Evolutionary conservation across 2,329 filamentous ascomycete species (phyloP), one percentile per base, ranked within the genome.

Genomic region (Venturia pyrina): DNA sequence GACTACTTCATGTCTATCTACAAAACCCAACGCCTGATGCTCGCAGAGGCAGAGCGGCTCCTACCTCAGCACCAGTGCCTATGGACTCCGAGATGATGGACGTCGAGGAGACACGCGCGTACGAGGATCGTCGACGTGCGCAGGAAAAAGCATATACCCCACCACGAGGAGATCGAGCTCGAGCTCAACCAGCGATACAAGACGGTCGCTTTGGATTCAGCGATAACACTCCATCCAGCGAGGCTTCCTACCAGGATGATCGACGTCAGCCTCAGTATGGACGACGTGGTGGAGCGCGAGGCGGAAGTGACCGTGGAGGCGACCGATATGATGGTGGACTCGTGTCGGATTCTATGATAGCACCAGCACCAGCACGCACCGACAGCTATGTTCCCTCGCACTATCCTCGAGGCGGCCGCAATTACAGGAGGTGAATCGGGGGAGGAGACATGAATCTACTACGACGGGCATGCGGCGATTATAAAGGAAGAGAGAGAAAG

Each of bases 1-100:
- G 88, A 69, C 77, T 89, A 19, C 82, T 93, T 65, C 85, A 89
- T 73, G 88, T 93, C 48, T 92, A 89, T 74, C 78, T 86, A 75
- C 90, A 90, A 74, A 77, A 83, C 3, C 32, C 60, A 48, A 34
- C 7, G 21, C 5, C 53, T 21, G 53, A 59, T 15, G 53, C 8
- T 37, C 53, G 53, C 19, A 59, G 53, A 59, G 53, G 53, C 7
- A 59, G 32, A 59, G 53, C 48, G 19, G 41, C 37, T n/a, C 61
- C 53, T 34, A 61, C 5, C 43, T 37, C 41, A 11, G 61, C 66
- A 41, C 40, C 59, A 48, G 60, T 1, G 24, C 65, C 8, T 53
- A 21, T n/a, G 1, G 68, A 69, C 1, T 71, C 77, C 56, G 76
- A 78, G 40, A 72, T 73, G 44, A 81, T 82, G 80, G 78, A 81